Percentiles rank a stretch among this genome's conserved stretches.
phyloP scores from a whole-genome alignment of 345 rosid species.

The Boechera stricta region DNA sequence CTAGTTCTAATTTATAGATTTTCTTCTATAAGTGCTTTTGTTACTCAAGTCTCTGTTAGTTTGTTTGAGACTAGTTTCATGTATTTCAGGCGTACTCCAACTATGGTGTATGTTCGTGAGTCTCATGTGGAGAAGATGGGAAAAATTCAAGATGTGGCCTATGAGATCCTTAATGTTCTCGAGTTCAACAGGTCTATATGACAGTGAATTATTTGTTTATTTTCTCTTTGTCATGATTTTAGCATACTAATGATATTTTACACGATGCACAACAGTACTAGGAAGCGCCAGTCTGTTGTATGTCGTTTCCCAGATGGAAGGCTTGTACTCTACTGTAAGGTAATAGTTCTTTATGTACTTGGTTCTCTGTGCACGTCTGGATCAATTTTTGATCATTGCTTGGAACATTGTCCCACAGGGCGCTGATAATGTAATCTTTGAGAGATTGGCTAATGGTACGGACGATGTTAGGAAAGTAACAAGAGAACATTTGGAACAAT shows the following conservation, averaged over 20 bases:
- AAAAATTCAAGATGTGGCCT: conserved; percentile 75
- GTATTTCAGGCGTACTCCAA: conserved; percentile 87
- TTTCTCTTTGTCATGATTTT: conserved; percentile 26
- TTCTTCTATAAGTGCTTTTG: conserved; percentile 21
- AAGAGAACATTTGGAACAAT: conserved; percentile 88
- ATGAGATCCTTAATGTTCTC: conserved; percentile 95
- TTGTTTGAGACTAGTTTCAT: conserved; percentile 38
- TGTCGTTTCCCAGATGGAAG: conserved; percentile 96
- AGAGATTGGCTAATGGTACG: conserved; percentile 79
- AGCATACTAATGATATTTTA: conserved; percentile 21
- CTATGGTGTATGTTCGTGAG: conserved; percentile 91
- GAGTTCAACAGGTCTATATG: conserved; percentile 92
- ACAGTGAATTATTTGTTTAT: conserved; percentile 28
- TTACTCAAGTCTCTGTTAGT: conserved; percentile 31
- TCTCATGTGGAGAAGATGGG: conserved; percentile 99
- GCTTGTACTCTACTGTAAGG: conserved; percentile 98
- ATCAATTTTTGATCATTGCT: conserved; percentile 46
- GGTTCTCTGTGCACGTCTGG: conserved; percentile 11
- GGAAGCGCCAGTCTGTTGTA: conserved; percentile 99
- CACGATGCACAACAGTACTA: conserved; percentile 66
- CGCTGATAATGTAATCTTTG: conserved; percentile 95
- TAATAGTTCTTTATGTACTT: conserved; percentile 45
- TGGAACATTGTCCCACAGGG: conserved; percentile 66
- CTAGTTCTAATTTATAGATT: conserved; percentile 7
- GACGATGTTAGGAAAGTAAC: conserved; percentile 74